These are phyloP conservation scores for Scheffersomyces lignosus DNA, from an alignment of 805 yeast genomes.

Conservation along the genomic window DNA sequence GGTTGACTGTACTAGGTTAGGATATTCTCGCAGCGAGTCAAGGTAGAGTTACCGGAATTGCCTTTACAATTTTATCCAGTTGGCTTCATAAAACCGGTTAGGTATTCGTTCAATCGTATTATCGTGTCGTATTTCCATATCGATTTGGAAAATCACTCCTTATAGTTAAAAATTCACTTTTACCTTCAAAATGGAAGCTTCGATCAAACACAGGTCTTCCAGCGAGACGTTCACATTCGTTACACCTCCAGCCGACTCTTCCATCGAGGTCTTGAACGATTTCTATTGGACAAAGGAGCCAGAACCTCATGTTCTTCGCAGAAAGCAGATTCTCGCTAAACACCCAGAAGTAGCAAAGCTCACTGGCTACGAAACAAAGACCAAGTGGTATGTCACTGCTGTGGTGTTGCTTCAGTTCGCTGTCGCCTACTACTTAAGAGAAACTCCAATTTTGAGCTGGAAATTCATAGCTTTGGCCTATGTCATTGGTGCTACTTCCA, in stretches of 20 bases:
- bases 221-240: conserved; percentile 29
- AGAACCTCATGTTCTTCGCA: conserved; percentile 77
- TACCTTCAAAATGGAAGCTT: conserved; percentile 17
- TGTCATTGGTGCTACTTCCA: conserved; percentile 80
- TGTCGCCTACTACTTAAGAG: conserved; percentile 60
- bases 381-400: conserved; percentile 68
- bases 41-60: too few species aligned
- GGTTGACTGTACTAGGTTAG: too few species aligned
- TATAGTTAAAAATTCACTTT: too few species aligned
- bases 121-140: too few species aligned
- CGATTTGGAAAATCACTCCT: too few species aligned
- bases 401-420: conserved; percentile 71
- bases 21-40: too few species aligned
- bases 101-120: too few species aligned
- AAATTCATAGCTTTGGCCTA: conserved; percentile 67
- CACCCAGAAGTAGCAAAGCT: conserved; percentile 80
- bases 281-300: conserved; percentile 82
- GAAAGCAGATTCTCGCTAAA: conserved; percentile 69
- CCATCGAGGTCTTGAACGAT: conserved; percentile 50
- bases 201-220: conserved; percentile 27
- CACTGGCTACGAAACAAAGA: conserved; percentile 82
- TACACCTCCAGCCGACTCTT: conserved; percentile 43
- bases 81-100: too few species aligned
- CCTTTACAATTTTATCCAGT: too few species aligned
- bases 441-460: conserved; percentile 52